phyloP scores from a whole-genome alignment of 208 protist species.

The Crithidia sp. region DNA sequence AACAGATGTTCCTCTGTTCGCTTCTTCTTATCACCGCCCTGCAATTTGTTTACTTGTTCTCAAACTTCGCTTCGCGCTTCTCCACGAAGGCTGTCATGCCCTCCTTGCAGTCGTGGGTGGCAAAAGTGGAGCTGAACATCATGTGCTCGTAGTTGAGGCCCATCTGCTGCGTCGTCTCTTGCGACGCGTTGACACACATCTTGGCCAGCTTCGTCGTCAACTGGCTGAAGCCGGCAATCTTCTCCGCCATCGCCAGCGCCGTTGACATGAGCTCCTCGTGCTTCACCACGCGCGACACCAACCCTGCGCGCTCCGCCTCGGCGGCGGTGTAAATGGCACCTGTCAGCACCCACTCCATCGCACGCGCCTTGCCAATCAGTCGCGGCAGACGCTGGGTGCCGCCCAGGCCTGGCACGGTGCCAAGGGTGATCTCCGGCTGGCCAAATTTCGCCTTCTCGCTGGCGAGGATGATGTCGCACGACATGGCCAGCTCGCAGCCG shows the following conservation, averaged over 20 bases:
- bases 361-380: constrained; percentile 89
- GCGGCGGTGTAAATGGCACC: constrained; percentile 77
- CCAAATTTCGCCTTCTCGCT: constrained; percentile 89
- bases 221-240: constrained; percentile 78
- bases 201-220: constrained; percentile 91
- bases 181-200: constrained; percentile 81
- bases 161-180: constrained; percentile 72
- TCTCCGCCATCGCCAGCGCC: constrained; percentile 65
- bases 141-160: constrained; percentile 88
- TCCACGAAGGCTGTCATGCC: constrained; percentile 93
- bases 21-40: too few species aligned
- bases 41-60: constrained; percentile 44
- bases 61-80: constrained; percentile 90
- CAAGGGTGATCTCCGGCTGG: constrained; percentile 93
- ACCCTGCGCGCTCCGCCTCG: constrained; percentile 78
- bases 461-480: constrained; percentile 91
- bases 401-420: constrained; percentile 93
- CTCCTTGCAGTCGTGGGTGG: constrained; percentile 92
- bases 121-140: constrained; percentile 91
- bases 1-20: not conserved
- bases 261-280: constrained; percentile 70
- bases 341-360: constrained; percentile 95
- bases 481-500: constrained; percentile 93
- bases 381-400: constrained; percentile 92
- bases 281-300: constrained; percentile 89